Base-by-base conservation (phyloP, 2,329 filamentous ascomycete genomes). In the Fusarium siculi region DNA sequence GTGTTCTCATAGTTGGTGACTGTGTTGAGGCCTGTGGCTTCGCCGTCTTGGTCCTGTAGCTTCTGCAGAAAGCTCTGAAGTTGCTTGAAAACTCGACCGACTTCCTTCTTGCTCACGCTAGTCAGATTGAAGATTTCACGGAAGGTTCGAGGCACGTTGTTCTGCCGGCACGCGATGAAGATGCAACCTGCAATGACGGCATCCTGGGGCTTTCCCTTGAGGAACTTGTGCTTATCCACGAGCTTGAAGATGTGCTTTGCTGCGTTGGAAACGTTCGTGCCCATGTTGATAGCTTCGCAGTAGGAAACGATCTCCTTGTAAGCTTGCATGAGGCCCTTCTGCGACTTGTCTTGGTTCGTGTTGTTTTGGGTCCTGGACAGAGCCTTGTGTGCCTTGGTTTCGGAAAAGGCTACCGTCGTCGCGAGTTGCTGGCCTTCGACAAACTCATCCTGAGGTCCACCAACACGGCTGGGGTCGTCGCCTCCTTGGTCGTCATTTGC, bases 381-480 rank as follows among this genome's bases (percentile, higher is more conserved):
- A 75, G 95, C 94, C 81, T 90, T 91, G 72, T 91, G 88, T 68
- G 90, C 88, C 72, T 88, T 90, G 72, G 90, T 90, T 59, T 96
- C 94, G 65, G 92, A 93, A 80, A 93, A 97, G 54, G 93, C 93
- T 74, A 98, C 97, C 73, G 89, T 91, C 10, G 95, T 98, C 79
- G 95, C 91, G 50, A 98, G 91, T 84, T 97, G 95, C 73, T 94
- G 93, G 63, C 95, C 95, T 79, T 97, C 95, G 65, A 97, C 88
- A 47, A 99, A 91, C 60, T 94, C 92, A 80, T 98, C 98, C 68
- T 93, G 92, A 10, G 93, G 93, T 77, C 98, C 96, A 85, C 96
- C 96, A 74, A 99, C 96, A 94, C 96, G 96, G 66, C 95, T 98
- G 9, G 97, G 96, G 76, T 99, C 96, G 77, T 98, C 97, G 79